These are phyloP conservation scores for Graphilbum fragrans DNA, from an alignment of 2,329 filamentous ascomycete species.

Conservation along the genomic window DNA sequence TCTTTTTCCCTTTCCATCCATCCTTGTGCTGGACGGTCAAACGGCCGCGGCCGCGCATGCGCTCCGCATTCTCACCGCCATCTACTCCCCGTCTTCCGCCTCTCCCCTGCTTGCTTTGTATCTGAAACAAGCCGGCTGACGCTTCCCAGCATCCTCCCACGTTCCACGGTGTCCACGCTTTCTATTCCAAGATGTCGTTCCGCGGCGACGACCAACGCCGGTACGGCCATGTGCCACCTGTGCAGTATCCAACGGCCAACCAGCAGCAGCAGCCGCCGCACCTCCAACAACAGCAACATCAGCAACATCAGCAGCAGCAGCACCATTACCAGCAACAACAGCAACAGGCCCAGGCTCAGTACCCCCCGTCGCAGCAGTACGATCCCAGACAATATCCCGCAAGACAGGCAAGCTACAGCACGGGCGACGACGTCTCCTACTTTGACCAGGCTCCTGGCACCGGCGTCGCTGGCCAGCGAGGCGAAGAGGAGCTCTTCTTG, in stretches of 20 bases:
- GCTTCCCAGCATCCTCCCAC: no score
- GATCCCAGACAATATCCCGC: conserved; percentile 25
- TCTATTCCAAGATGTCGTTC: conserved; percentile 46
- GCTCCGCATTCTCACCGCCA: no score
- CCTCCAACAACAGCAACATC: conserved; percentile 2
- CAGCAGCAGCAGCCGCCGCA: conserved; percentile 15
- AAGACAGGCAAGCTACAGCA: conserved; percentile 61
- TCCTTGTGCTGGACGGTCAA: no score
- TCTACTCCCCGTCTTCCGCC: no score
- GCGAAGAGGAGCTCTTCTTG: conserved; percentile 54
- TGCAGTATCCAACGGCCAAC: conserved; percentile 45
- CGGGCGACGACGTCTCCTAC: conserved; percentile 57
- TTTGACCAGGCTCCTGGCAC: conserved; percentile 22
- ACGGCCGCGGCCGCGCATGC: no score
- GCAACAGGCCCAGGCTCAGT: conserved; percentile 1
- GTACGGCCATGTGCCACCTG: conserved; percentile 54
- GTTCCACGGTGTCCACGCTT: no score
- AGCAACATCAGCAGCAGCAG: conserved; percentile 2
- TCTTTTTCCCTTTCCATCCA: no score
- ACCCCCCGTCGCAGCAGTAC: conserved; percentile 3
- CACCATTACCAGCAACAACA: conserved; percentile 2
- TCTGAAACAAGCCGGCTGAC: no score
- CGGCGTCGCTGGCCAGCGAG: conserved; percentile 11
- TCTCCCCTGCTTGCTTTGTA: no score
- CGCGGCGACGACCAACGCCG: conserved; percentile 49